phyloP scores from a whole-genome alignment of 2,329 filamentous ascomycete genomes.

The Intubia oerlemansii region DNA sequence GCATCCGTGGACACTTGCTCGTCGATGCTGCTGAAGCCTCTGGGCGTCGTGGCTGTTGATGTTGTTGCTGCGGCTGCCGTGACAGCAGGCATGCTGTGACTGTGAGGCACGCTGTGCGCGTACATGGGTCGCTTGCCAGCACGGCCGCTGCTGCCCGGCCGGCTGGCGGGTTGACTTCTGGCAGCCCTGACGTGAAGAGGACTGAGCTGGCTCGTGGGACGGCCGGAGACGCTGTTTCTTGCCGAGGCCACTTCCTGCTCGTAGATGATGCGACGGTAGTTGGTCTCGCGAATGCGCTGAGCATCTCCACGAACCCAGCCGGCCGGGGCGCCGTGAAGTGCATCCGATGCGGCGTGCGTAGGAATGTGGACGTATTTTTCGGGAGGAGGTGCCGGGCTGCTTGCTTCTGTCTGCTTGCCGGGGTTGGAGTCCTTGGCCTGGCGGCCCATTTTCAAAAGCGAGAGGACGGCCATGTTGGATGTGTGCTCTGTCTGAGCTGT shows the following conservation, averaged over 20 bases:
- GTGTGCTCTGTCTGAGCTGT: too few species aligned
- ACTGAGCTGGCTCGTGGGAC: constrained; percentile 5
- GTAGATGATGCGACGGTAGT: constrained; percentile 26
- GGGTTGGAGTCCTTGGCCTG: constrained; percentile 27
- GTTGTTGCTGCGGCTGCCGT: too few species aligned
- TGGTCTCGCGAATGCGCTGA: constrained; percentile 25
- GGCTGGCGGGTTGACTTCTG: too few species aligned
- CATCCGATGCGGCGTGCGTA: constrained; percentile 38
- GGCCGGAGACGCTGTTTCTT: neutral
- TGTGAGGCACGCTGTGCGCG: too few species aligned
- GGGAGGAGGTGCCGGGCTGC: constrained; percentile 10
- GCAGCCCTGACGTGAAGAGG: constrained; percentile 3
- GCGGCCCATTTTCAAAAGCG: constrained; percentile 27
- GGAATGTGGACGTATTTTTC: constrained; percentile 36
- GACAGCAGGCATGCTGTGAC: too few species aligned
- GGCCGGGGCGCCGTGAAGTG: constrained; percentile 29
- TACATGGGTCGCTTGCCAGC: too few species aligned
- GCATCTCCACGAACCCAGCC: constrained; percentile 27
- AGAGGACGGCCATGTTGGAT: constrained; percentile 32
- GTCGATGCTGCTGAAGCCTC: too few species aligned
- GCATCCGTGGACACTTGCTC: too few species aligned
- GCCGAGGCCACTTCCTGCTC: neutral
- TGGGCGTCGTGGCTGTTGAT: constrained; percentile 8
- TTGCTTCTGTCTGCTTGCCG: constrained; percentile 23
- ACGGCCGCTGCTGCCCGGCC: too few species aligned